Base-by-base conservation (phyloP, 352 stramenopile genomes). In the Globisporangium yorkense region DNA sequence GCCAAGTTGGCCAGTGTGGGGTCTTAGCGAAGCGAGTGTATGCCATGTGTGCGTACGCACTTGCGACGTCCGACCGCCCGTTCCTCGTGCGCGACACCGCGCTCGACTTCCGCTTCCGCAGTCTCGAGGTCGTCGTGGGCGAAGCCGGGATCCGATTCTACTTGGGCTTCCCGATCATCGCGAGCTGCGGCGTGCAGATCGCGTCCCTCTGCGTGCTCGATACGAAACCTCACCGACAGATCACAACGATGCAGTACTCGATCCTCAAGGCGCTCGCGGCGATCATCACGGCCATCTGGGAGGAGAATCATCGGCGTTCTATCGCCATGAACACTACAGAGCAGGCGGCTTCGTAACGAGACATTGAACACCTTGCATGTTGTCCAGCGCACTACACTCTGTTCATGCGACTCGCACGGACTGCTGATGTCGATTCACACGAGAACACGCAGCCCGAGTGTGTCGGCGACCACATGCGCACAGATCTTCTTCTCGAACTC, bases 231-330 rank as follows among this genome's bases (percentile, higher is more conserved):
- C 57, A 59, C 21, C 80, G 77, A n/a, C 71, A 58, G 13, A 64
- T 87, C 51, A 84, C 74, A 33, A 84, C 76, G 1, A 84, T 79
- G 72, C 76, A 87, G 62, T 87, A 87, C 62, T 69, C 67, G 20
- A 66, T 82, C 50, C 27, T 82, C 50, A 76, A 80, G 61, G 67
- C 66, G 49, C 56, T 87, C 16, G 41, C 72, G 6, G 57, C 73
- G 39, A 74, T 75, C 3, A 7, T 59, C 51, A 16, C 44, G 5
- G 24, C 18, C 20, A 64, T 64, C 27, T 64, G 58, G 58, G 50
- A 59, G 39, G 51, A 54, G 13, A 46, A 55, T n/a, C 35, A 45
- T 35, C 16, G 20, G 8, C 15, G 3, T 10, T 57, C 6, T 47
- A 54, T 18, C 37, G 33, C 18, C 21, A 10, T 20, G 20, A 20